Conservation (phyloP, 495 filamentous ascomycete genomes). For the Podospora comata region DNA sequence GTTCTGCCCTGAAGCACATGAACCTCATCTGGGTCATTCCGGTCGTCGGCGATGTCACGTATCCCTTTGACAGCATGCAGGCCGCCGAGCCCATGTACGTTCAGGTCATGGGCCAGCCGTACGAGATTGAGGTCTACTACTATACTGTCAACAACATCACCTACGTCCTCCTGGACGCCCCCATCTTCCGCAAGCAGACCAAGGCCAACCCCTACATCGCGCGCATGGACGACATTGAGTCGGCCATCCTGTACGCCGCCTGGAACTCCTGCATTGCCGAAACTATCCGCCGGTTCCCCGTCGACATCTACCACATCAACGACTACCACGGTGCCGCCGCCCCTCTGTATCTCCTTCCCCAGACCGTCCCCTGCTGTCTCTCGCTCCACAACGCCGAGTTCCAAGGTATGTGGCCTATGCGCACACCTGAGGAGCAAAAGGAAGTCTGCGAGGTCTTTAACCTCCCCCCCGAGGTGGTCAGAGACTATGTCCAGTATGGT, state of each 20-base stretch:
- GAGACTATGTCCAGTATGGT: slow-evolving; percentile 65
- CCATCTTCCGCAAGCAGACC: slow-evolving; percentile 67
- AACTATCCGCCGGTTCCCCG: slow-evolving; percentile 56
- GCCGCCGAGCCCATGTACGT: slow-evolving; percentile 61
- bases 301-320: slow-evolving; percentile 78
- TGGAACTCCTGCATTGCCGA: slow-evolving; percentile 73
- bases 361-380: slow-evolving; percentile 57
- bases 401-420: slow-evolving; percentile 72
- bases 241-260: slow-evolving; percentile 68
- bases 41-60: slow-evolving; percentile 66
- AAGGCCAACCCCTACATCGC: slow-evolving; percentile 65
- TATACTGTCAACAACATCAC: slow-evolving; percentile 66
- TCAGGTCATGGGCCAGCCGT: slow-evolving; percentile 61
- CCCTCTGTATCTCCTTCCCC: slow-evolving; percentile 65
- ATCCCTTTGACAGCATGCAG: slow-evolving; percentile 54
- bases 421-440: slow-evolving; percentile 60
- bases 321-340: slow-evolving; percentile 76
- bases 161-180: slow-evolving; percentile 67
- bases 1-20: slow-evolving; percentile 62
- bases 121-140: slow-evolving; percentile 65
- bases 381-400: slow-evolving; percentile 61
- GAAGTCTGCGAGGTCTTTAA: slow-evolving; percentile 75
- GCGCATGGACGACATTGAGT: slow-evolving; percentile 72
- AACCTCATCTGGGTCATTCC: slow-evolving; percentile 75
- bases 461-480: slow-evolving; percentile 47